These are phyloP conservation scores for Scheffersomyces stipitis DNA, from an alignment of 805 yeast species.

Conservation along the genomic window DNA sequence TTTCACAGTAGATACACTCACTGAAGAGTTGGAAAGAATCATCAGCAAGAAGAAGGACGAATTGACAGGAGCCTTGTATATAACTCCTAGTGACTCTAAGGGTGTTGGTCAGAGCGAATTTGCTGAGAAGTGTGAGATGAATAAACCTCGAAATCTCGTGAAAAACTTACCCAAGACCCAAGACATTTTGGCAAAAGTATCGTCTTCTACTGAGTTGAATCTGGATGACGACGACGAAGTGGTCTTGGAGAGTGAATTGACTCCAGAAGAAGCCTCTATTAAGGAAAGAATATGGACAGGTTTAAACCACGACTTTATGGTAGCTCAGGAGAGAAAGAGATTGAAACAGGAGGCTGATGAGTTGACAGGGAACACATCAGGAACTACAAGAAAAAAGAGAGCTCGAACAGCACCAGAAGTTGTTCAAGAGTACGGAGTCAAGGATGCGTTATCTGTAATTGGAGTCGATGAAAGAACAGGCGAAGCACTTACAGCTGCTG, in stretches of 20 bases:
- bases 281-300: slow-evolving; percentile 91
- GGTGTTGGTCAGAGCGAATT: slow-evolving; percentile 11
- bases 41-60: slow-evolving; percentile 20
- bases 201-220: slow-evolving; percentile 61
- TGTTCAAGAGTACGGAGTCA: slow-evolving; percentile 25
- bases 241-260: slow-evolving; percentile 57
- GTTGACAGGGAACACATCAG: slow-evolving; percentile 69
- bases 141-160: slow-evolving; percentile 50
- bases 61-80: slow-evolving; percentile 20
- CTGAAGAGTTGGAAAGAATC: slow-evolving; percentile 19
- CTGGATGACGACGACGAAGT: slow-evolving; percentile 83
- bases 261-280: slow-evolving; percentile 64
- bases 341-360: slow-evolving; percentile 84
- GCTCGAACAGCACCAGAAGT: slow-evolving; percentile 22
- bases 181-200: slow-evolving; percentile 50
- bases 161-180: slow-evolving; percentile 55
- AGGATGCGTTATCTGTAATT: slow-evolving; percentile 35
- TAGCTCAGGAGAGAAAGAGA: slow-evolving; percentile 82
- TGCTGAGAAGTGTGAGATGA: slow-evolving; percentile 18
- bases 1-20: slow-evolving; percentile 25
- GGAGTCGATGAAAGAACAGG: slow-evolving; percentile 42
- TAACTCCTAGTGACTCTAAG: slow-evolving; percentile 18
- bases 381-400: slow-evolving; percentile 44
- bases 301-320: slow-evolving; percentile 77
- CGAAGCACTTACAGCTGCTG: slow-evolving; percentile 62